Base-by-base conservation (phyloP, 2,329 filamentous ascomycete genomes). In the Calonectria hongkongensis region DNA sequence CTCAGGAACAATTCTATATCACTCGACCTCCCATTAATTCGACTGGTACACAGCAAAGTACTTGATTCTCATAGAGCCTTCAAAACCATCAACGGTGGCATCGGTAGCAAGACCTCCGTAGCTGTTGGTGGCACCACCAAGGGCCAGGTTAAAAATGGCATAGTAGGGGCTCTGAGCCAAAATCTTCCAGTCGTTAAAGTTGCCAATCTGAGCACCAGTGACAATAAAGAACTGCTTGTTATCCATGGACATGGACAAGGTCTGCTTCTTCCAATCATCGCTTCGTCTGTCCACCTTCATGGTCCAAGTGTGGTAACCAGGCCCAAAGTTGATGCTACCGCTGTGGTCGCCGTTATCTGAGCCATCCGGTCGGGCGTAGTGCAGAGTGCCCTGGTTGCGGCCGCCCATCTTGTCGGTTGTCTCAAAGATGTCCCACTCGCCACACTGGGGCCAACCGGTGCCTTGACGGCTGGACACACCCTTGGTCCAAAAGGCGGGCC, bases 351-450 rank as follows among this genome's bases (percentile, higher is more conserved):
- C 36, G 64, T 66, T 47, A 51, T 36, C 48, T 16, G 1, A 2
- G 9, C 65, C 65, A 33, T 56, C 6, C 27, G 25, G 2, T 3
- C 21, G 4, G 15, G 16, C 27, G 43, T 39, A 68, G n/a, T 68
- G 66, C 41, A 68, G 41, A 13, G 66, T 68, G 15, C 66, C 66
- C 66, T 68, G 66, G 41, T 60, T 68, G 10, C 28, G 7, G 18
- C 43, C 30, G 39, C 41, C 25, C 51, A 68, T 68, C 27, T 48
- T 60, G 28, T 68, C 58, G n/a, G 51, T 60, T 2, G 30, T 8
- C 51, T 68, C 66, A 41, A 68, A 48, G 13, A 68, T 68, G 51
- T 60, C 66, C 66, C 51, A 68, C 66, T 68, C 66, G 27, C 65
- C 65, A 27, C 63, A 66, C 28, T 41, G 8, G 21, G 45, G 30